Percentiles rank a stretch among this genome's conserved stretches.
phyloP scores from a whole-genome alignment of 1,139 yeast species.

The Pneumocystis jirovecii region DNA sequence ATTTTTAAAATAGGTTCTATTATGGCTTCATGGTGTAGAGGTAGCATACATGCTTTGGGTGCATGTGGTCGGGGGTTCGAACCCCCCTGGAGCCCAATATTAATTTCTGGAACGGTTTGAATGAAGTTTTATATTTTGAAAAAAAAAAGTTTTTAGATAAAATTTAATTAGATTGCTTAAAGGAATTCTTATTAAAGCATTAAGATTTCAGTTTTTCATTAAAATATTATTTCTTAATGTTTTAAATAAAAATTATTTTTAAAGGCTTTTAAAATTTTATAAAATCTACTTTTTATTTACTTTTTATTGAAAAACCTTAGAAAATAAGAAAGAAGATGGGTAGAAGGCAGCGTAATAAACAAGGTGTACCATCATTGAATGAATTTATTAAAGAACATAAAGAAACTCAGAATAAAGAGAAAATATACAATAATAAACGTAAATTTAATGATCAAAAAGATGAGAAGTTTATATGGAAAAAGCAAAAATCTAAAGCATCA shows the following conservation, averaged over 20 bases:
- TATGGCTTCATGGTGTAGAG: background rate
- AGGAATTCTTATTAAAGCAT: background rate
- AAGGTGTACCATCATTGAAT: constrained; percentile 5
- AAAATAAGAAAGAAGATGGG: constrained; percentile 4
- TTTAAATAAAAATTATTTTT: too few species aligned
- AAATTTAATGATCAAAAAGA: background rate
- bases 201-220: too few species aligned
- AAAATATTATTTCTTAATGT: too few species aligned
- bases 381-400: background rate
- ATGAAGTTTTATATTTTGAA: too few species aligned
- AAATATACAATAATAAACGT: background rate
- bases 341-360: constrained; percentile 5
- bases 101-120: background rate
- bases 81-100: background rate
- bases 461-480: background rate
- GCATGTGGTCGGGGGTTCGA: constrained; percentile 1
- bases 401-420: background rate
- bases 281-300: background rate
- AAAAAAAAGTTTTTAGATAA: background rate
- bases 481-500: background rate
- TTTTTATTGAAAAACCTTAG: background rate
- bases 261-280: too few species aligned
- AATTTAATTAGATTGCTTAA: background rate
- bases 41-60: constrained; percentile 1
- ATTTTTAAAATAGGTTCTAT: background rate